Evolutionary conservation across 2,329 filamentous ascomycete species (phyloP).

Genomic region (Trichocomaceae sp.): DNA sequence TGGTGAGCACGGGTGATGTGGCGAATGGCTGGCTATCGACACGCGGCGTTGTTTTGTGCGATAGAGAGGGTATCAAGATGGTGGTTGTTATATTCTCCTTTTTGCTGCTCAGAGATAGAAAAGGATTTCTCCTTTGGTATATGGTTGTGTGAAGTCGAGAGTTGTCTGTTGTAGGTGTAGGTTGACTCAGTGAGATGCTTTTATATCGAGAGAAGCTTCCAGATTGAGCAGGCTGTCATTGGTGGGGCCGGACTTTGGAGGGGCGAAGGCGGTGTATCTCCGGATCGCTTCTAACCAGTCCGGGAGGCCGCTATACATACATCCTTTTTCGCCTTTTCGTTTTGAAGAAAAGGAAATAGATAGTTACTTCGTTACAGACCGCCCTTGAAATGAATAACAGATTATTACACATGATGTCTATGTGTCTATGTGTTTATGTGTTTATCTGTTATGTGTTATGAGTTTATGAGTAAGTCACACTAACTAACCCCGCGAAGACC

Average conservation of each 20-base stretch:
- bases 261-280: slow-evolving; percentile 12
- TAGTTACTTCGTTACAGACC: too few species aligned
- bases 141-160: neutral
- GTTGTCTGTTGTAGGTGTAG: neutral
- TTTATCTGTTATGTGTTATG: too few species aligned
- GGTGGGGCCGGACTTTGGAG: slow-evolving; percentile 6
- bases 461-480: neutral
- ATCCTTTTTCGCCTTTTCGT: neutral
- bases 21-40: neutral
- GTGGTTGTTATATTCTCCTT: neutral
- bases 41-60: neutral
- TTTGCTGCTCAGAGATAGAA: neutral
- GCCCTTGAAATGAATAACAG: neutral
- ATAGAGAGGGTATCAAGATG: neutral
- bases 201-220: slow-evolving; percentile 13
- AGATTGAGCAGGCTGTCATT: slow-evolving; percentile 6
- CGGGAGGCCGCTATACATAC: neutral
- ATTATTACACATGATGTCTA: neutral
- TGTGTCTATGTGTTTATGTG: too few species aligned
- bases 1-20: neutral
- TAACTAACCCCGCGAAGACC: neutral
- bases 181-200: neutral
- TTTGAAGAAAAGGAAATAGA: too few species aligned
- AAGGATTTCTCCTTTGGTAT: neutral
- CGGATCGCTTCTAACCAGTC: neutral